Conservation (phyloP, 441 rosid species). For the Hypseocharis bilobata region DNA sequence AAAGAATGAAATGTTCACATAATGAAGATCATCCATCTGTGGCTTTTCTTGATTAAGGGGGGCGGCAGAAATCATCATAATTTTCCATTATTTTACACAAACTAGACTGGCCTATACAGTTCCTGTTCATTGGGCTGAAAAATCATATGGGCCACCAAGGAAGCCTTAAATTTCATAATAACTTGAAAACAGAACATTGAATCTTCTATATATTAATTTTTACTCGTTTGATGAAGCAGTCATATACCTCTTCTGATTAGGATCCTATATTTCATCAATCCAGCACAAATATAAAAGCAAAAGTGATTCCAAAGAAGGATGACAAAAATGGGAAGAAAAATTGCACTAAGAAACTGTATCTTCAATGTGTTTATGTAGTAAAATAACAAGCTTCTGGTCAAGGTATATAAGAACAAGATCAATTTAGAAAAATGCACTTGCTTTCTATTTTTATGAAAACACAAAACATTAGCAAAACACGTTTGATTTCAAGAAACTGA, state of each 20-base stretch:
- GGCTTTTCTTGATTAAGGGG: too few relatives aligned
- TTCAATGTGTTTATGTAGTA: too few relatives aligned
- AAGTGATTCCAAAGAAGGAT: neutral
- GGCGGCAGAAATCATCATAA: too few relatives aligned
- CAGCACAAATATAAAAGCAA: neutral
- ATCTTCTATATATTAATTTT: neutral
- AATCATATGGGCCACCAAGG: too few relatives aligned
- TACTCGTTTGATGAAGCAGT: neutral
- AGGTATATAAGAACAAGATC: too few relatives aligned
- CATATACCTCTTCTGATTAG: neutral
- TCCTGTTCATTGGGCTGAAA: too few relatives aligned
- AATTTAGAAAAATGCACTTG: neutral
- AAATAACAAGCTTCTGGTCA: too few relatives aligned
- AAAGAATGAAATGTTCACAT: neutral
- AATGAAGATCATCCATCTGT: too few relatives aligned
- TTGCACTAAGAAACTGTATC: neutral
- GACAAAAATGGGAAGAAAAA: neutral
- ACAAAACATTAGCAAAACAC: neutral
- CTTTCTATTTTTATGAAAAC: too few relatives aligned
- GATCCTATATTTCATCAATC: neutral
- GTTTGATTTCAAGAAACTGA: neutral
- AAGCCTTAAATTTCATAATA: too few relatives aligned
- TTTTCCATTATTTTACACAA: too few relatives aligned
- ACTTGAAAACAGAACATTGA: too few relatives aligned
- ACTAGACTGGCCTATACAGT: neutral